Base-by-base conservation (phyloP, 2,329 filamentous ascomycete genomes). In the Xylaria sp. region DNA sequence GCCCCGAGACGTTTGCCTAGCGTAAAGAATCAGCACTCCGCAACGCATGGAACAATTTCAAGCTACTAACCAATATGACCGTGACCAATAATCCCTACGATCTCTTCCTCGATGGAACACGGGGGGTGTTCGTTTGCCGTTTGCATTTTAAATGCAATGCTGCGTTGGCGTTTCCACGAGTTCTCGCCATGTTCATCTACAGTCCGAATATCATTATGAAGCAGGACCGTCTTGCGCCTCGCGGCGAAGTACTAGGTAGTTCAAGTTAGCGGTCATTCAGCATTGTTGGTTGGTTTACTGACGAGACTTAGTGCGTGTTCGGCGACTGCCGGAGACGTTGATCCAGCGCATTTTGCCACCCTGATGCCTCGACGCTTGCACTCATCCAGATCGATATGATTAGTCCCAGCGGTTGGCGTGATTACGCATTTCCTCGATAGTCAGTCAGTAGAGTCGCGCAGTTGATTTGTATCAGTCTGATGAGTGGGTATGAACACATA, bases 221-320 rank as follows among this genome's bases (percentile, higher is more conserved):
- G n/a, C 25, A 66, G 36, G n/a, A 73, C 67, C 1, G 69, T 73
- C 47, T 71, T 72, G 20, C 71, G 69, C 31, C 72, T 72, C 2
- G 71, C 64, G 4, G 72, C 72, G 42, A 73, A 73, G 20, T 72
- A 73, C 71, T 73, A n/a, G 15, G n/a, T 3, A 4, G 10, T 39
- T 13, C 27, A 2, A 20, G 22, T 60, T 13, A 69, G 64, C 50
- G 45, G 44, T 20, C 29, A 6, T 15, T 9, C 17, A n/a, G 27
- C n/a, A 25, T 4, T 55, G 15, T 20, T 42, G 10, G 33, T 36
- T 22, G 17, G 39, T 49, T 13, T 0, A 47, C 69, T 58, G 29
- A 73, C 72, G 29, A 73, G 54, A 56, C 72, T 71, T 17, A 73
- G 49, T 0, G 69, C 71, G 56, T 73, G 72, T 29, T 73, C 72